A percentile compares a stretch with the other conserved stretches of the same genome.
Conservation (phyloP, 148 eudicot species). For the Polygonum maritimum region DNA sequence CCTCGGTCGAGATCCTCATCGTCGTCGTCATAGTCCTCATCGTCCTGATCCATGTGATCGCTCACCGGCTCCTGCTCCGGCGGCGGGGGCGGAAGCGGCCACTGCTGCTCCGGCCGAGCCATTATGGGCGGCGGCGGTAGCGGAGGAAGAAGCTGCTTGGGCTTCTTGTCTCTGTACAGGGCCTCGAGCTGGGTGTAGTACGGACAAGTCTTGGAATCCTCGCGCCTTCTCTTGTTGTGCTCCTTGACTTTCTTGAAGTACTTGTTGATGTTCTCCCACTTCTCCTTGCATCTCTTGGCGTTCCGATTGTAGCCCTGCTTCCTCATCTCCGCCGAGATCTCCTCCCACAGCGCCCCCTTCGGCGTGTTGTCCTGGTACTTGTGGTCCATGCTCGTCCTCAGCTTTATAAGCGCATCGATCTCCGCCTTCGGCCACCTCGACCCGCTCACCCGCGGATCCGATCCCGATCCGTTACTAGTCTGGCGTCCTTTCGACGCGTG, state of each 20-base stretch:
- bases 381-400: conserved; percentile 47
- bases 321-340: conserved; percentile 49
- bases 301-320: conserved; percentile 60
- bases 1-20: conserved; percentile 48
- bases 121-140: conserved; percentile 30
- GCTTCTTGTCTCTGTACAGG: conserved; percentile 29
- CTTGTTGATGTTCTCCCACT: conserved; percentile 94
- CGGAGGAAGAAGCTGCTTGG: not conserved
- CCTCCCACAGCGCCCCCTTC: conserved; percentile 87
- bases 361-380: conserved; percentile 70
- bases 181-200: conserved; percentile 72
- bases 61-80: conserved; percentile 24
- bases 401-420: conserved; percentile 49
- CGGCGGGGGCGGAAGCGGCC: conserved; percentile 29
- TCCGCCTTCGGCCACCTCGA: conserved; percentile 82
- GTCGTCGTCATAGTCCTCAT: conserved; percentile 26
- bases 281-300: conserved; percentile 76
- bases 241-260: conserved; percentile 87
- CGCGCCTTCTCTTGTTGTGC: conserved; percentile 49
- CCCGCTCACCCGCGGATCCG: conserved; percentile 14
- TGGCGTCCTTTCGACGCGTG: not conserved
- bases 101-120: conserved; percentile 78
- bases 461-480: not conserved
- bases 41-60: conserved; percentile 22
- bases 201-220: conserved; percentile 77